Base-by-base conservation (phyloP, 306 rosid species). In the Senna siamea region DNA sequence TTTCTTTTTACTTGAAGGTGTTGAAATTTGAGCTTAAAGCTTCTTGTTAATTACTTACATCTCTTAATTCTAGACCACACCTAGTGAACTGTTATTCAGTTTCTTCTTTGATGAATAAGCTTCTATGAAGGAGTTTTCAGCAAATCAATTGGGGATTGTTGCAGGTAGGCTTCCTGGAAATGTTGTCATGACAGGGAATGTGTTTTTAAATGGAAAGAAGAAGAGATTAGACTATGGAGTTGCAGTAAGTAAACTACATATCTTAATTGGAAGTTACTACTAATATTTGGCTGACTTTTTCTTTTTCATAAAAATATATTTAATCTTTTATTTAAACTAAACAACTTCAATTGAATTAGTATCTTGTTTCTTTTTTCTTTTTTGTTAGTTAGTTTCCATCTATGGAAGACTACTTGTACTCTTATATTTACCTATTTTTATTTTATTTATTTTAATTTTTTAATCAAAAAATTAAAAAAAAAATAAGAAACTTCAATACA, bases 161-260 rank as follows among this genome's bases (percentile, higher is more conserved):
- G 78, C 91, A 94, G 98, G 96, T 28, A 88, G 96, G 79, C 91
- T 94, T 40, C 82, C 90, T 32, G 64, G 89, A 84, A 91, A 91
- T 44, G 86, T 82, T 70, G 81, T 89, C 77, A 84, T 94, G 94
- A 87, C 95, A 10, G 98, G 97, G 70, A 81, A 88, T 35, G 87
- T 91, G 75, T 87, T 89, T 80, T 66, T 94, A 19, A 94, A 91
- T 77, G 96, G 95, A 64, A 89, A 84, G 84, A 91, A 88, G 61
- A 85, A 52, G 54, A 84, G 84, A 66, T 82, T 88, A 32, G 92
- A 81, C 73, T 85, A 81, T 66, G 96, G 97, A 13, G 85, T 69
- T 79, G 88, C 85, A 23, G 97, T 91, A 82, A 87, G 97, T 82
- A 48, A 26, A 68, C 53, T 55, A 30, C 46, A 26, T 32, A 13